Percentiles rank a stretch among this genome's conserved stretches.
These are phyloP conservation scores for Spirogloea muscicola DNA, from an alignment of 139 green algal genomes.

Conservation along the genomic window DNA sequence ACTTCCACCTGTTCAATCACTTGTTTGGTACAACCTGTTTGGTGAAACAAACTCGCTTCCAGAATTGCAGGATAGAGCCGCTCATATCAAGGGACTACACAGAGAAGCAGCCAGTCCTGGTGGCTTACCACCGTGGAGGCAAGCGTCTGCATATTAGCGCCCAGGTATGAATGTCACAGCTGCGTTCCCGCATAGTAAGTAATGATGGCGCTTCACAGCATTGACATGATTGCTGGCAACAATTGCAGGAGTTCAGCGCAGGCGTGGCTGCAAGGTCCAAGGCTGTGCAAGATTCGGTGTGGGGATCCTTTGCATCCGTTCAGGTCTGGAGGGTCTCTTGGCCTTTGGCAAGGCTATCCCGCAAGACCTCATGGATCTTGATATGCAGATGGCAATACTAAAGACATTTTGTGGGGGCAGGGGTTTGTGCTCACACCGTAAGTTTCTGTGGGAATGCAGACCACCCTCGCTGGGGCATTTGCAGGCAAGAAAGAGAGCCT, in stretches of 20 bases:
- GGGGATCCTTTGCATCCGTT: background rate
- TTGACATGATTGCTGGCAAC: background rate
- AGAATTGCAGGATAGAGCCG: constrained; percentile 60
- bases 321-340: background rate
- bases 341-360: too few species aligned
- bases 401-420: too few species aligned
- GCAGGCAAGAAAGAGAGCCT: too few species aligned
- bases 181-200: background rate
- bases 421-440: too few species aligned
- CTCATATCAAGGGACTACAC: constrained; percentile 48
- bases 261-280: background rate
- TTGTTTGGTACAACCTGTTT: background rate
- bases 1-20: background rate
- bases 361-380: too few species aligned
- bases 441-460: too few species aligned
- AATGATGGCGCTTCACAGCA: background rate
- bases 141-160: constrained; percentile 58
- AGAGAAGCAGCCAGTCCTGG: constrained; percentile 44
- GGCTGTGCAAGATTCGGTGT: background rate
- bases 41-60: background rate
- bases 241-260: background rate
- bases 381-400: too few species aligned
- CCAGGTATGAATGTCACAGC: constrained; percentile 16
- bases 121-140: constrained; percentile 49
- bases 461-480: too few species aligned